Base-by-base conservation (phyloP, 1,139 yeast species). In the Tardiomyces blankii region DNA sequence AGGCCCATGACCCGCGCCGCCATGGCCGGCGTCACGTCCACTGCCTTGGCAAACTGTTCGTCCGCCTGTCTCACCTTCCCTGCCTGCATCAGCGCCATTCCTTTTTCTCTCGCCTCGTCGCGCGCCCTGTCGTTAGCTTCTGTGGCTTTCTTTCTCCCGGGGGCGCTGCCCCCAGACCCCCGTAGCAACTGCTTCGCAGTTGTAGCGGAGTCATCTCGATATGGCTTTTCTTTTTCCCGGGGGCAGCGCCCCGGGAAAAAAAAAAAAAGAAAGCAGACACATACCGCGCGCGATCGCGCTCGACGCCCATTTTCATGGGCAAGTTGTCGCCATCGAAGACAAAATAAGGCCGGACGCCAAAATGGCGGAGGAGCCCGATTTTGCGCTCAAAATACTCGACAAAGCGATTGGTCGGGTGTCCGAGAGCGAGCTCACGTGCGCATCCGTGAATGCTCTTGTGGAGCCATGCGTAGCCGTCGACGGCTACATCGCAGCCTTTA, bases 391-490 rank as follows among this genome's bases (percentile, higher is more conserved):
- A 74, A 46, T 60, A 67, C 41, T 65, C 65, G 60, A 76, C 53
- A 58, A 82, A 85, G 54, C 74, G 75, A 6, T 74, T 69, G 0
- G 97, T 87, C 0, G 89, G 88, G 45, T 68, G 65, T 23, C 79
- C 86, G 48, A 75, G 69, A 12, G 89, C 88, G 43, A 93, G 69
- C 46, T 91, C 96, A 62, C 77, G 78, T 0, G 97, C 85, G 65
- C 98, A 89, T 13, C 87, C 70, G 42, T 82, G 74, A 3, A 86
- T 78, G 2, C 94, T 89, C 50, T 87, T 77, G 64, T 93, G 98
- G 11, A 93, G 73, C 99, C 99, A 93, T 1, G 96, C 91, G 60
- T 88, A 93, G 0, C 95, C 91, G 60, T 93, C 99, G 19, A 93
- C 81, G 0, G 96, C 99, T 42, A 93, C 67, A 0, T 87, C 80